A percentile compares a stretch with the other conserved stretches of the same genome.
phyloP scores from a whole-genome alignment of 2,329 filamentous ascomycete genomes.

The Pestalotiopsis sp. region DNA sequence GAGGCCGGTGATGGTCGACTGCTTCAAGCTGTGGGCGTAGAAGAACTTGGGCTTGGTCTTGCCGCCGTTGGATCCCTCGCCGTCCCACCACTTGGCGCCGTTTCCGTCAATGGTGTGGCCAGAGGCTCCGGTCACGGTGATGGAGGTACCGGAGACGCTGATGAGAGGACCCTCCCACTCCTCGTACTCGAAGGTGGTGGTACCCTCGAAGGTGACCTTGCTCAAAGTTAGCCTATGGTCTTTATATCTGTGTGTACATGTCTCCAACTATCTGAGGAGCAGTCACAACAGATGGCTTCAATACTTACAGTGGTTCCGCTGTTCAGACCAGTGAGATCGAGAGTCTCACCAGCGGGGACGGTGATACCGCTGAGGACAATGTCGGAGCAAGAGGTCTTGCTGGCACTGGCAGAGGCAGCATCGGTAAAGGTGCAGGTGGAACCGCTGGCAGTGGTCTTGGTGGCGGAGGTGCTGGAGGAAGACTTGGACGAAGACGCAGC shows the following conservation, averaged over 20 bases:
- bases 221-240: conserved; percentile 11
- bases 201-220: conserved; percentile 44
- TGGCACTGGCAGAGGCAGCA: conserved; percentile 47
- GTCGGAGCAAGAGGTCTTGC: conserved; percentile 54
- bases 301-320: conserved; percentile 46
- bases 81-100: conserved; percentile 64
- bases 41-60: conserved; percentile 68
- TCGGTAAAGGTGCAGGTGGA: conserved; percentile 56
- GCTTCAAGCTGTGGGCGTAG: conserved; percentile 52
- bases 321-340: conserved; percentile 59
- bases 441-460: neutral
- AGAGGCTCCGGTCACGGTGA: conserved; percentile 54
- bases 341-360: conserved; percentile 60
- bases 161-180: conserved; percentile 69
- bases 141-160: conserved; percentile 58
- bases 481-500: neutral
- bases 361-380: conserved; percentile 56
- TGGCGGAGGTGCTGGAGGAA: neutral
- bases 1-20: conserved; percentile 51
- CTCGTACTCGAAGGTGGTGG: conserved; percentile 68
- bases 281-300: conserved; percentile 6
- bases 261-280: neutral
- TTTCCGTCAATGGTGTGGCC: conserved; percentile 59
- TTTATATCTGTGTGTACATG: neutral
- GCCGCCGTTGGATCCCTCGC: conserved; percentile 61